These are phyloP conservation scores for Gracilaria domingensis DNA, from an alignment of 23 red algal genomes.

Conservation along the genomic window DNA sequence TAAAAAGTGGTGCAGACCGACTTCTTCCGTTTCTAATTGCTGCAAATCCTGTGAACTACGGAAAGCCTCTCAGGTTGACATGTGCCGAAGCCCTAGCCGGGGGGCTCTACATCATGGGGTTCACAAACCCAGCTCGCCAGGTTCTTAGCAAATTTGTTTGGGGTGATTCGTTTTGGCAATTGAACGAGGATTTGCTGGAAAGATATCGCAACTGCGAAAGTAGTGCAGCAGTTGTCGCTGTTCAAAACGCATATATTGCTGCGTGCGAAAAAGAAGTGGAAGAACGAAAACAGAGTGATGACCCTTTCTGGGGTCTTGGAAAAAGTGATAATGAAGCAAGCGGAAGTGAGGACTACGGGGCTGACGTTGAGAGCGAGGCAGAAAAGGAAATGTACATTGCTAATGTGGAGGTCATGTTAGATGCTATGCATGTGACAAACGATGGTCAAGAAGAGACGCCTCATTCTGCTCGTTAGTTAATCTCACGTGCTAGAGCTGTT, in stretches of 20 bases:
- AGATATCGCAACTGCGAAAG: slow-evolving; percentile 75
- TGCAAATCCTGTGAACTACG: slow-evolving; percentile 97
- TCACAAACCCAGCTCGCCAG: slow-evolving; percentile 35
- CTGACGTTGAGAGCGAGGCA: neutral
- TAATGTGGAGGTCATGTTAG: neutral
- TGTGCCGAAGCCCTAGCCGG: slow-evolving; percentile 97
- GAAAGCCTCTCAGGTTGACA: slow-evolving; percentile 71
- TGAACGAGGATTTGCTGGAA: slow-evolving; percentile 81
- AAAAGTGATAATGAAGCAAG: slow-evolving; percentile 11
- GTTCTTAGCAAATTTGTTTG: slow-evolving; percentile 83
- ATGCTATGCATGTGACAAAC: neutral
- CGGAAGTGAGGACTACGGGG: slow-evolving; percentile 7
- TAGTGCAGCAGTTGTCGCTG: slow-evolving; percentile 71
- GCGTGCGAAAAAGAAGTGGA: slow-evolving; percentile 63
- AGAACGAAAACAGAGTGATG: slow-evolving; percentile 46
- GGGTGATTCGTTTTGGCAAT: slow-evolving; percentile 88
- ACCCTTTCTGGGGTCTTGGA: slow-evolving; percentile 16
- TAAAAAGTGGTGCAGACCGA: slow-evolving; percentile 63
- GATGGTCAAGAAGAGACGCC: neutral
- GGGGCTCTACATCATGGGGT: slow-evolving; percentile 79
- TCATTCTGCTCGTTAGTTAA: neutral
- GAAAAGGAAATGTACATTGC: neutral
- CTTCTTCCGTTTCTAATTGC: slow-evolving; percentile 95
- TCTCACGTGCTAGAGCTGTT: neutral
- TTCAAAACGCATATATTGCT: slow-evolving; percentile 73